Evolutionary conservation across 1,284 basidiomycete genomes (phyloP).

Genomic region (Meripilus lineatus): DNA sequence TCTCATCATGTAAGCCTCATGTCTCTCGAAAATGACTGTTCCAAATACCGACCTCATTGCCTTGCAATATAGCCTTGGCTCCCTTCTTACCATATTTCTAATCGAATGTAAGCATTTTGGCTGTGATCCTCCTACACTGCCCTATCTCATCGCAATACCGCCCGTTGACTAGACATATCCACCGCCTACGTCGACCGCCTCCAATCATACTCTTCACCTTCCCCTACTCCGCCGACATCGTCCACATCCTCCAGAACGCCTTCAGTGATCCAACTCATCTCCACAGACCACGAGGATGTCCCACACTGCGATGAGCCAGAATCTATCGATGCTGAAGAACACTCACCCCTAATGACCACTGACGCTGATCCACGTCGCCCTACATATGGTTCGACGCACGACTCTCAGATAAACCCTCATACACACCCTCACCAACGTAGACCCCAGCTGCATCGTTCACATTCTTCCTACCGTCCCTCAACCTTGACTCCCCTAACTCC

Average conservation of each 20-base stretch:
- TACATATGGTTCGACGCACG: background rate
- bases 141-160: constrained; percentile 1
- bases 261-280: constrained; percentile 10
- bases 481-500: too few relatives aligned
- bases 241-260: constrained; percentile 39
- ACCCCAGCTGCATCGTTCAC: too few relatives aligned
- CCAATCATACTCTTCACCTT: constrained; percentile 51
- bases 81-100: constrained; percentile 65
- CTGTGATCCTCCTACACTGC: background rate
- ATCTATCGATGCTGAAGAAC: background rate
- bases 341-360: background rate
- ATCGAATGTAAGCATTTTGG: constrained; percentile 60
- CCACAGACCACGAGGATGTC: background rate
- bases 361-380: background rate
- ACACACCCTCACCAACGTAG: too few relatives aligned
- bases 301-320: background rate
- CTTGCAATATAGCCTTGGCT: constrained; percentile 42
- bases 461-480: too few relatives aligned
- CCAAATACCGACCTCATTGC: too few relatives aligned
- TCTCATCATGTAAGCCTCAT: constrained; percentile 57
- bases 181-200: constrained; percentile 68
- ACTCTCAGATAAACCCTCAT: too few relatives aligned
- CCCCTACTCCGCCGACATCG: constrained; percentile 40
- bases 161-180: constrained; percentile 49
- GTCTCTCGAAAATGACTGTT: too few relatives aligned